Base-by-base conservation (phyloP, 2,329 filamentous ascomycete genomes). In the Botrytis medusae region DNA sequence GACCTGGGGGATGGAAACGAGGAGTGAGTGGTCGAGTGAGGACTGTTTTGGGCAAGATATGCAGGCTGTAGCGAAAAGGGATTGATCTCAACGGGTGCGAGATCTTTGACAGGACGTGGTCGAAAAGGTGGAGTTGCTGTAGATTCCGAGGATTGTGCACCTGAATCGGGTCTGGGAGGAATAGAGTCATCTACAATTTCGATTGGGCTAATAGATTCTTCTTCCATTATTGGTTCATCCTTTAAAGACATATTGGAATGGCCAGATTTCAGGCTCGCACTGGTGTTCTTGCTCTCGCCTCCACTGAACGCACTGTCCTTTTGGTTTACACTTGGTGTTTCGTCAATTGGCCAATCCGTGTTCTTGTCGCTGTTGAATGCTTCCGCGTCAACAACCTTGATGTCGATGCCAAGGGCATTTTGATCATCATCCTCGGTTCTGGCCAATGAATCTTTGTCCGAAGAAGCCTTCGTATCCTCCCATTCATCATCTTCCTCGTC, bases 1-100 rank as follows among this genome's bases (percentile, higher is more conserved):
- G 91, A 88, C 71, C 91, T 88, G 0, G 92, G 92, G 8, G 92
- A 94, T 1, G 92, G 87, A 83, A 81, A 79, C 7, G 79, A 79
- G 18, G 80, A 81, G 87, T 79, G 89, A 84, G 75, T 88, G 87
- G 74, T 89, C 87, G 59, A 92, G 88, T 71, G 91, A 89, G 14
- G 92, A 90, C 81, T 91, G 90, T 75, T 88, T 80, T n/a, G 88
- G 86, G 44, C 84, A 37, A 76, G 84, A 63, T 84, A 81, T 5
- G 84, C 83, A 4, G 83, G 81, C 4, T 84, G 80, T 25, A 87
- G 83, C 29, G 76, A 76, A 82, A 73, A 85, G 77, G 76, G 72
- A 37, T 86, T 81, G 22, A 87, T 82, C 34, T 90, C 88, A 44
- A 88, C 84, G 1, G 86, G 85, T 6, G 85, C 82, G 60, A 86